Evolutionary conservation across 352 stramenopile genomes (phyloP).

Genomic region (Phytopythium mirpurense): DNA sequence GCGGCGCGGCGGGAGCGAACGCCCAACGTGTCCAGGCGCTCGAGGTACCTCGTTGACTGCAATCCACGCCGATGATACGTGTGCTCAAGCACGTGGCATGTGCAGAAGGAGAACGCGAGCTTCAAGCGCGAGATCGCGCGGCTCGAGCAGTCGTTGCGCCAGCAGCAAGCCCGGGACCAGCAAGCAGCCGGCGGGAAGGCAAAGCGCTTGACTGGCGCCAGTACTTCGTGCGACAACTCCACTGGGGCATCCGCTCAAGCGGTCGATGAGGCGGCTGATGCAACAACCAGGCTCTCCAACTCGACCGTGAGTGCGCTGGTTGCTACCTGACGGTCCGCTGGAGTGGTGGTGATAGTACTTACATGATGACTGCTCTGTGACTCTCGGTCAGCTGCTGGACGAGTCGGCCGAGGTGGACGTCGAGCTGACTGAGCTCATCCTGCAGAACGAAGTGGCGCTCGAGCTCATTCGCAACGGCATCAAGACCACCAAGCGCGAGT

Average conservation of each 20-base stretch:
- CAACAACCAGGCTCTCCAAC: not conserved
- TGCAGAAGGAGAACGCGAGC: constrained; percentile 37
- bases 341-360: not conserved
- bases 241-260: not conserved
- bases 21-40: constrained; percentile 34
- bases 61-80: too few species aligned
- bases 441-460: constrained; percentile 83
- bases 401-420: constrained; percentile 70
- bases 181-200: not conserved
- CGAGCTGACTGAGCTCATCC: constrained; percentile 76
- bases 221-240: not conserved
- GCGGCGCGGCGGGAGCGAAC: constrained; percentile 13
- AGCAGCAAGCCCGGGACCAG: constrained; percentile 8
- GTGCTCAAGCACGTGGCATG: too few species aligned
- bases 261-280: too few species aligned
- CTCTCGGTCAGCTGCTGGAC: constrained; percentile 40
- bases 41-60: constrained; percentile 24
- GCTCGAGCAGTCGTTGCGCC: constrained; percentile 34
- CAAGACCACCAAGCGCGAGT: constrained; percentile 77
- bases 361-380: not conserved
- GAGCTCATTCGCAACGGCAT: constrained; percentile 82
- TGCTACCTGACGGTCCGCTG: not conserved
- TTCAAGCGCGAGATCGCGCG: constrained; percentile 44
- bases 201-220: not conserved
- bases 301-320: constrained; percentile 1